A percentile compares a stretch with the other conserved stretches of the same genome.
Conservation (phyloP, 1,284 basidiomycete species). For the Mycena citricolor region DNA sequence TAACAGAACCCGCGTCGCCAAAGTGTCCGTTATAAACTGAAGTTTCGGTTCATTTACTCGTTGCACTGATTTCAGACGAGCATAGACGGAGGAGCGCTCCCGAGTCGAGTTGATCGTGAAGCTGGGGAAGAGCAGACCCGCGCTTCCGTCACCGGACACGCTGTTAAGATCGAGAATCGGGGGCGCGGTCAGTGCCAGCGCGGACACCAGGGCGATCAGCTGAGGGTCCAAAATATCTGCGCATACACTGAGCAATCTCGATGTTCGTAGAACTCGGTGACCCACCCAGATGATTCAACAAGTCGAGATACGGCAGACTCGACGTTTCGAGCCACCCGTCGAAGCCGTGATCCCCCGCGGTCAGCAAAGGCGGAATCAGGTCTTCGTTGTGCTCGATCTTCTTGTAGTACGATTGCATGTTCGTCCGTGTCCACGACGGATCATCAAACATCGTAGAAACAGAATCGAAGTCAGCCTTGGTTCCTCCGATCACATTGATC, state of each 20-base stretch:
- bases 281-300: conserved; percentile 4
- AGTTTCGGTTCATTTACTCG: background rate
- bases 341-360: conserved; percentile 26
- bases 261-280: too few species aligned
- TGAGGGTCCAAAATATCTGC: too few species aligned
- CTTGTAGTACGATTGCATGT: conserved; percentile 27
- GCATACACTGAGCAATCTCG: too few species aligned
- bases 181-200: conserved; percentile 10
- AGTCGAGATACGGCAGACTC: conserved; percentile 17
- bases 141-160: conserved; percentile 18
- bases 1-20: conserved; percentile 16
- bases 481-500: conserved; percentile 26
- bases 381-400: conserved; percentile 23
- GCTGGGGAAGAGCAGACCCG: conserved; percentile 20
- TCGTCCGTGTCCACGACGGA: conserved; percentile 23
- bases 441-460: conserved; percentile 24
- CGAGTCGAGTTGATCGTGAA: conserved; percentile 26
- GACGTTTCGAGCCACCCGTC: conserved; percentile 28
- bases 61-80: background rate
- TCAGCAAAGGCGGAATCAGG: conserved; percentile 3
- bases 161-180: conserved; percentile 25
- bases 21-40: conserved; percentile 5
- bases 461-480: conserved; percentile 23
- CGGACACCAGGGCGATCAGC: conserved; percentile 7
- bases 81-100: conserved; percentile 6